Conservation (phyloP, 495 filamentous ascomycete genomes). For the Hypoxylon perforatum region DNA sequence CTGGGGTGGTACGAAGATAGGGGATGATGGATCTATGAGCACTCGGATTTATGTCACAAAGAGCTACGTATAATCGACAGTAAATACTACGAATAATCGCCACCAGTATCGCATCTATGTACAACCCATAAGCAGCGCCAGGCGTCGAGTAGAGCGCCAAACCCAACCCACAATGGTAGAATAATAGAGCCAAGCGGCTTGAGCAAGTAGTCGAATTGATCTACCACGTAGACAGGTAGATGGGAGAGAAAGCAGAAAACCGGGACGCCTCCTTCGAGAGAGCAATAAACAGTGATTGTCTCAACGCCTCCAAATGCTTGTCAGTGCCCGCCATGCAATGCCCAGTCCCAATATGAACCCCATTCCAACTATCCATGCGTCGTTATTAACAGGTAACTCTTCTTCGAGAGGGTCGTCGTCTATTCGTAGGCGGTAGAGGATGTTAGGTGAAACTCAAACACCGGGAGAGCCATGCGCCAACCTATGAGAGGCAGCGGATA, state of each 20-base stretch:
- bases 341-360: constrained; percentile 14
- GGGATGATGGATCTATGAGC: too few species aligned
- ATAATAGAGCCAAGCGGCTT: neutral
- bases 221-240: constrained; percentile 18
- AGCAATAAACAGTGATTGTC: constrained; percentile 28
- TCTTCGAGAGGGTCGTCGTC: neutral
- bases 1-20: too few species aligned
- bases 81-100: too few species aligned
- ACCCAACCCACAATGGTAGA: too few species aligned
- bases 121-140: too few species aligned
- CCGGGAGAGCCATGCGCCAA: neutral
- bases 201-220: constrained; percentile 17
- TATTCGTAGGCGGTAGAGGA: neutral
- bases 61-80: too few species aligned
- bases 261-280: constrained; percentile 25
- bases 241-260: constrained; percentile 25
- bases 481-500: neutral
- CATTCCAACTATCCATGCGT: constrained; percentile 22
- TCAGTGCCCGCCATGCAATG: constrained; percentile 35
- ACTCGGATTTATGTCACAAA: too few species aligned
- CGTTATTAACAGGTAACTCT: constrained; percentile 10
- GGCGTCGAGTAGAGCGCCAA: too few species aligned
- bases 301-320: constrained; percentile 43
- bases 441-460: neutral
- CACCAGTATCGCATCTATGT: too few species aligned